Conservation (phyloP, 1,139 yeast genomes). For the Yamadazyma oceani region DNA sequence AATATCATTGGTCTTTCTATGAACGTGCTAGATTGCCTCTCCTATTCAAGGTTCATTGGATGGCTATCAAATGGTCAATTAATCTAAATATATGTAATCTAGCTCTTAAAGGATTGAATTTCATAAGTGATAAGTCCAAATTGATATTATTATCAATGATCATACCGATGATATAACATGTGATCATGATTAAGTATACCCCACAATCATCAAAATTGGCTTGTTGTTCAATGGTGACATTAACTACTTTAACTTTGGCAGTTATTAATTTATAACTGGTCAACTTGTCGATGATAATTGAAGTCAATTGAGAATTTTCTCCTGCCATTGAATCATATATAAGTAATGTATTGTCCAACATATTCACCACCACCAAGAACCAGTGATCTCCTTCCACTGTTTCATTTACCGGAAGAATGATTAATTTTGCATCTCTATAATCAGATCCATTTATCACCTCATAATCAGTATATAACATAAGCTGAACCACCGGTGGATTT, state of each 20-base stretch:
- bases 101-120: conserved; percentile 32
- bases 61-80: conserved; percentile 6
- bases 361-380: conserved; percentile 36
- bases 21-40: background rate
- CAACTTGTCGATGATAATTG: conserved; percentile 25
- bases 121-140: conserved; percentile 27
- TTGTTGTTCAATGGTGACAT: conserved; percentile 43
- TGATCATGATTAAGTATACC: conserved; percentile 41
- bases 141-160: conserved; percentile 21
- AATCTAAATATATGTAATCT: conserved; percentile 25
- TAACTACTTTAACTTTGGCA: conserved; percentile 21
- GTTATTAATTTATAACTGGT: conserved; percentile 7
- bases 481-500: conserved; percentile 41
- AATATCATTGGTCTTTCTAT: conserved; percentile 4
- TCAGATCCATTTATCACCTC: conserved; percentile 34
- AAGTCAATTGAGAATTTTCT: conserved; percentile 22
- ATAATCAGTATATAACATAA: conserved; percentile 38
- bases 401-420: conserved; percentile 43
- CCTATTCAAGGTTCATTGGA: background rate
- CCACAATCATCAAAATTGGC: conserved; percentile 50
- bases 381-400: conserved; percentile 50
- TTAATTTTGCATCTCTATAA: conserved; percentile 30
- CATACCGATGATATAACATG: conserved; percentile 34
- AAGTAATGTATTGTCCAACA: conserved; percentile 31
- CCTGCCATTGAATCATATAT: conserved; percentile 43